Conservation (phyloP, 192 early-diverging fungal species). For the Rhizophagus prolifer region DNA sequence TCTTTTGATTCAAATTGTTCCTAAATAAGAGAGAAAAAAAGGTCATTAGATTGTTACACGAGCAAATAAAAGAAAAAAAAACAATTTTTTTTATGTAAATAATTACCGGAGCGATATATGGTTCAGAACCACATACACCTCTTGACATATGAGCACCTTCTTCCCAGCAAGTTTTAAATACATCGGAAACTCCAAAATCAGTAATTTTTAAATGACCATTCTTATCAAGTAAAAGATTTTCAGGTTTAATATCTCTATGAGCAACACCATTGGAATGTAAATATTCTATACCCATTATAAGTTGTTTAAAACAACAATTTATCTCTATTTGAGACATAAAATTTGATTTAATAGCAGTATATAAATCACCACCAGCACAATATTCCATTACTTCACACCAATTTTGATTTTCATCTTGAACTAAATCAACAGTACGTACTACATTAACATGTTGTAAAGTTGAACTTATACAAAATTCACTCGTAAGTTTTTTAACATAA, state of each 20-base stretch:
- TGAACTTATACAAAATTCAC: conserved; percentile 95
- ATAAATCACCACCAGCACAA: conserved; percentile 92
- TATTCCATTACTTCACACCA: conserved; percentile 87
- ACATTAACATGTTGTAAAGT: conserved; percentile 88
- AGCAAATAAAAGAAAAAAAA: conserved; percentile 25
- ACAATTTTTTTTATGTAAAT: too few relatives aligned
- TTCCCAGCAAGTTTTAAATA: conserved; percentile 90
- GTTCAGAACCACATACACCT: conserved; percentile 92
- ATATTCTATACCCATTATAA: conserved; percentile 85
- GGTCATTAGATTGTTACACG: too few relatives aligned
- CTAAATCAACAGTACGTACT: conserved; percentile 92
- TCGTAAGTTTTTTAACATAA: conserved; percentile 92
- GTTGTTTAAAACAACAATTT: conserved; percentile 92
- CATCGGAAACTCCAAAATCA: conserved; percentile 97
- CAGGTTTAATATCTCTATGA: conserved; percentile 81
- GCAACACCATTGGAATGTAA: conserved; percentile 95
- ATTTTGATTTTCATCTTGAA: conserved; percentile 83
- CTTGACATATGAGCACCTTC: conserved; percentile 70
- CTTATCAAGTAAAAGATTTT: conserved; percentile 86
- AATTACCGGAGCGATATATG: conserved; percentile 98
- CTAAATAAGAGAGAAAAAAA: neutral
- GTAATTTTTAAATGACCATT: conserved; percentile 90
- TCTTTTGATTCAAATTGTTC: conserved; percentile 47
- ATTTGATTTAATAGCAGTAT: conserved; percentile 70
- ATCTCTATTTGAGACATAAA: conserved; percentile 77